phyloP scores from a whole-genome alignment of 2,329 filamentous ascomycete species.

The Cladosporium sp. region DNA sequence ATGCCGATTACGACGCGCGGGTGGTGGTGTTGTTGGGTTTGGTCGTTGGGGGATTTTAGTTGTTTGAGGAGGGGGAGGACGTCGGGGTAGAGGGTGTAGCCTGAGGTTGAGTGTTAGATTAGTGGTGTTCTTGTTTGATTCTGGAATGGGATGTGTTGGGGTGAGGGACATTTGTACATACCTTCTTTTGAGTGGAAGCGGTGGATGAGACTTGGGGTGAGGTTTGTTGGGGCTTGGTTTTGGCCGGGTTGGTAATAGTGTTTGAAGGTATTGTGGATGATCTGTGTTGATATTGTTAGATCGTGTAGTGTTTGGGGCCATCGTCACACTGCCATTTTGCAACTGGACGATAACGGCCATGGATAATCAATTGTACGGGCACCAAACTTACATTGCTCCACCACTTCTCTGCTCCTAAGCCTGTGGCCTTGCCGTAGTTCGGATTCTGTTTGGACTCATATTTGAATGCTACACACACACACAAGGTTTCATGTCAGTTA shows the following conservation, averaged over 20 bases:
- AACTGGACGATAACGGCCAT: too few relatives aligned
- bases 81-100: slow-evolving; percentile 53
- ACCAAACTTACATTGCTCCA: slow-evolving; percentile 56
- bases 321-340: too few relatives aligned
- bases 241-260: slow-evolving; percentile 37
- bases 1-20: slow-evolving; percentile 52
- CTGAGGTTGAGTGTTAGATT: background rate
- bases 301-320: background rate
- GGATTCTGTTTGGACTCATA: slow-evolving; percentile 50
- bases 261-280: slow-evolving; percentile 57
- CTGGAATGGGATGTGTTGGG: background rate
- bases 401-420: slow-evolving; percentile 56
- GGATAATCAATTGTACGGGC: background rate
- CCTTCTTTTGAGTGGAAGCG: slow-evolving; percentile 56
- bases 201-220: slow-evolving; percentile 52
- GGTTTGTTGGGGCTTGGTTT: slow-evolving; percentile 25
- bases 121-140: background rate
- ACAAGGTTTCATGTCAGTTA: background rate
- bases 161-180: too few relatives aligned
- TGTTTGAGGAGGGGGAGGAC: slow-evolving; percentile 48
- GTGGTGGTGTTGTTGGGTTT: slow-evolving; percentile 1
- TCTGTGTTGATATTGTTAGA: slow-evolving; percentile 37
- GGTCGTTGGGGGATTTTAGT: slow-evolving; percentile 35
- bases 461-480: slow-evolving; percentile 47
- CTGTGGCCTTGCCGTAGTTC: slow-evolving; percentile 59